Conservation (phyloP, 768 basidiomycete genomes). For the Tricholoma terreum region DNA sequence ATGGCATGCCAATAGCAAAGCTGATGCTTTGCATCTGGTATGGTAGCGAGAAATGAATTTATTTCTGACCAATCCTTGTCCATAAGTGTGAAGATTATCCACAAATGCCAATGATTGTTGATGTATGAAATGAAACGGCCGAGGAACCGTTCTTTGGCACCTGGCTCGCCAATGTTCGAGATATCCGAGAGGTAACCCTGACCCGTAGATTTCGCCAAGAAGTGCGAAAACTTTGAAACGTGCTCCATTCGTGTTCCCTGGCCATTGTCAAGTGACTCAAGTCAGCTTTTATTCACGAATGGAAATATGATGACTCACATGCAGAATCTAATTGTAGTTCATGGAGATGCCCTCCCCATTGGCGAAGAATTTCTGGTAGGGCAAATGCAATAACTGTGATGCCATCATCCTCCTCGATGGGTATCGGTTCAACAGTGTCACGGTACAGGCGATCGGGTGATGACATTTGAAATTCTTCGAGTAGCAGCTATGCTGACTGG, state of each 20-base stretch:
- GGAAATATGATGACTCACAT: too few relatives aligned
- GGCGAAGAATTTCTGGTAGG: slow-evolving; percentile 18
- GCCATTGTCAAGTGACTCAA: neutral
- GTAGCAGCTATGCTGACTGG: neutral
- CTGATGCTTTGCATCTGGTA: neutral
- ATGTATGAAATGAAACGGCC: neutral
- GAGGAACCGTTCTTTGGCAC: neutral
- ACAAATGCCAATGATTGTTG: neutral
- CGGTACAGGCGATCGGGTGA: too few relatives aligned
- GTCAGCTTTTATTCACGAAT: too few relatives aligned
- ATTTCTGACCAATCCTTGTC: neutral
- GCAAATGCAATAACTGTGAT: slow-evolving; percentile 24
- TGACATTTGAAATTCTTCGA: neutral
- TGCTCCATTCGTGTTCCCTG: neutral
- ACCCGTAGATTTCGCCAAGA: neutral
- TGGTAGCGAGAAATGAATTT: neutral
- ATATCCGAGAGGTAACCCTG: neutral
- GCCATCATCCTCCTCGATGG: slow-evolving; percentile 3
- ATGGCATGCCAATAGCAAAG: neutral
- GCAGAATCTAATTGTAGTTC: slow-evolving; percentile 26
- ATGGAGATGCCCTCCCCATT: slow-evolving; percentile 20
- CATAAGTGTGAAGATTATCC: neutral
- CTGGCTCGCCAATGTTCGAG: neutral
- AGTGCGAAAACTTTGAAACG: neutral
- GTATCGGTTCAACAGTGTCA: too few relatives aligned